Evolutionary conservation across 2,329 filamentous ascomycete genomes (phyloP).

Genomic region (Zymoseptoria pseudotritici): DNA sequence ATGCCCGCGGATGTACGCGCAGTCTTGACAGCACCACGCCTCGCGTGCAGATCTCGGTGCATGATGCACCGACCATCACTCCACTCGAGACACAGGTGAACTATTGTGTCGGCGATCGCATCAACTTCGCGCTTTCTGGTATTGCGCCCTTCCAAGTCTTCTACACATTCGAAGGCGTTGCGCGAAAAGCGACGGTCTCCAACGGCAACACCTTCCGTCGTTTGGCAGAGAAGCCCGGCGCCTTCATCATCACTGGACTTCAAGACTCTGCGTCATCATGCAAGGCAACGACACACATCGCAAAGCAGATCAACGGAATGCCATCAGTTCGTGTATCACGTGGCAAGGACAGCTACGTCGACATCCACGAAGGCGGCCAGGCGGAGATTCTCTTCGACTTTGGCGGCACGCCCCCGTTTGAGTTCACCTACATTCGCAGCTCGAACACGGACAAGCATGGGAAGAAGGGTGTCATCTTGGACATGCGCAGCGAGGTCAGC

Average conservation of each 20-base stretch:
- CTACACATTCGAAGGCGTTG: slow-evolving; percentile 76
- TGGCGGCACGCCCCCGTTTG: slow-evolving; percentile 89
- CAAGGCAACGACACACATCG: slow-evolving; percentile 67
- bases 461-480: slow-evolving; percentile 71
- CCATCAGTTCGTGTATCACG: slow-evolving; percentile 86
- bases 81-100: slow-evolving; percentile 76
- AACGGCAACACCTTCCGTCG: slow-evolving; percentile 80
- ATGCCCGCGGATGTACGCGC: slow-evolving; percentile 77
- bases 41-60: slow-evolving; percentile 82
- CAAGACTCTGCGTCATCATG: slow-evolving; percentile 86
- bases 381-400: slow-evolving; percentile 93
- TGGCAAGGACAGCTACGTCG: slow-evolving; percentile 70
- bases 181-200: slow-evolving; percentile 66
- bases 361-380: slow-evolving; percentile 94
- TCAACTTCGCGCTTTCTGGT: slow-evolving; percentile 85
- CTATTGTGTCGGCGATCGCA: slow-evolving; percentile 91
- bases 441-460: slow-evolving; percentile 69
- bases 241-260: slow-evolving; percentile 78
- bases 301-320: slow-evolving; percentile 81
- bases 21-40: slow-evolving; percentile 59
- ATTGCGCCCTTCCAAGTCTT: slow-evolving; percentile 86
- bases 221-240: slow-evolving; percentile 82
- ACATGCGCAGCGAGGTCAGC: slow-evolving; percentile 82
- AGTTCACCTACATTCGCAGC: slow-evolving; percentile 92
- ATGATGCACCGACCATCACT: slow-evolving; percentile 85